These are phyloP conservation scores for button mushroom (Agaricus bisporus) DNA, from an alignment of 768 basidiomycete species.

Conservation along the genomic window DNA sequence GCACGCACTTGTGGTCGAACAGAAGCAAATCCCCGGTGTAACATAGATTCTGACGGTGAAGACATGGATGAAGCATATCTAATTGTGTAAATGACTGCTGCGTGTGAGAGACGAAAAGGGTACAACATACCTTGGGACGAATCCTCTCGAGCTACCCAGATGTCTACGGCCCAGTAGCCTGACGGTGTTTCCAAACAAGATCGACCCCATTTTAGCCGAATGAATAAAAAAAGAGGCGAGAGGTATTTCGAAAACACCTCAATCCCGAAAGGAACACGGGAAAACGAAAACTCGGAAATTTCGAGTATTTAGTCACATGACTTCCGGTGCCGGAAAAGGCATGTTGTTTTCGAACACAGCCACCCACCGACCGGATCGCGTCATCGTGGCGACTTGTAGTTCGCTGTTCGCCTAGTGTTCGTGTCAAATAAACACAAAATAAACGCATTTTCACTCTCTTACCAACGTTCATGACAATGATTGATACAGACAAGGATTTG, in stretches of 20 bases:
- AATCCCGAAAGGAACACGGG: not conserved
- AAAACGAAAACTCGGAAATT: not conserved
- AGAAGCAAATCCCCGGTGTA: constrained; percentile 5
- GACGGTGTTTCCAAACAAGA: not conserved
- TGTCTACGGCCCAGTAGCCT: constrained; percentile 1
- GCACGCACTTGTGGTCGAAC: constrained; percentile 1
- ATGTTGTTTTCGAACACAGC: too few relatives aligned
- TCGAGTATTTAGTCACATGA: too few relatives aligned
- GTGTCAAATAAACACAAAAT: too few relatives aligned
- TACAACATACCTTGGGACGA: constrained; percentile 1
- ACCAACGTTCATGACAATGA: too few relatives aligned
- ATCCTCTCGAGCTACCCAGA: not conserved
- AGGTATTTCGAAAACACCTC: not conserved
- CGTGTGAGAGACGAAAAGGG: not conserved
- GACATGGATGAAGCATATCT: not conserved
- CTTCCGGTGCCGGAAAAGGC: too few relatives aligned
- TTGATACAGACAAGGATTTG: too few relatives aligned
- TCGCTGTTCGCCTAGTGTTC: too few relatives aligned
- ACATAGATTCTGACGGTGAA: not conserved
- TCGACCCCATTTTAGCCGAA: constrained; percentile 1
- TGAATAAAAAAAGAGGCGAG: not conserved
- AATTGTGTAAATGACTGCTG: not conserved
- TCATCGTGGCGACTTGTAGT: too few relatives aligned
- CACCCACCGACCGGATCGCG: too few relatives aligned
- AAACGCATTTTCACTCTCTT: too few relatives aligned